Percentiles rank a stretch among this genome's conserved stretches.
phyloP scores from a whole-genome alignment of 2,329 filamentous ascomycete genomes.

The Fusarium poae region DNA sequence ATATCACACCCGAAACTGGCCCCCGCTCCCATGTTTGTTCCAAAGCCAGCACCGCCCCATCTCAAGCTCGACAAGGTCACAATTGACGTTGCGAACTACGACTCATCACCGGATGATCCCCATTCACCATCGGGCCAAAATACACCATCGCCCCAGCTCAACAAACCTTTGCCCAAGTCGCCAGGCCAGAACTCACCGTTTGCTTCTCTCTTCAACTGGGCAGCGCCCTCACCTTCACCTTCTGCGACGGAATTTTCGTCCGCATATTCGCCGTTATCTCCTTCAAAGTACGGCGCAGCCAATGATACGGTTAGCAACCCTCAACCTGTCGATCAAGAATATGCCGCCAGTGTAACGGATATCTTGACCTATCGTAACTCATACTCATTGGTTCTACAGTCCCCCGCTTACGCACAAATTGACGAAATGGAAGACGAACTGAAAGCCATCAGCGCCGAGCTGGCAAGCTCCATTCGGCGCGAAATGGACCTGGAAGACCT shows the following conservation, averaged over 20 bases:
- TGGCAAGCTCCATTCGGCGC: constrained; percentile 90
- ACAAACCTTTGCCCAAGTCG: constrained; percentile 69
- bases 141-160: constrained; percentile 56
- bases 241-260: constrained; percentile 66
- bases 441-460: constrained; percentile 90
- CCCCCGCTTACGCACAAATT: constrained; percentile 67
- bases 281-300: constrained; percentile 53
- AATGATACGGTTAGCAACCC: constrained; percentile 51
- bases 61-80: constrained; percentile 63
- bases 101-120: constrained; percentile 42
- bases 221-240: constrained; percentile 60
- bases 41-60: constrained; percentile 66
- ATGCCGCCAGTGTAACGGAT: constrained; percentile 54
- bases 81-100: constrained; percentile 47
- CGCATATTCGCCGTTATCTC: constrained; percentile 65
- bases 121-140: constrained; percentile 49
- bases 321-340: constrained; percentile 56
- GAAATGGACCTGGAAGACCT: constrained; percentile 98
- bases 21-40: constrained; percentile 63
- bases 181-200: constrained; percentile 63
- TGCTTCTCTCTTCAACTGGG: constrained; percentile 68
- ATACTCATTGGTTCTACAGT: constrained; percentile 63
- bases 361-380: constrained; percentile 65
- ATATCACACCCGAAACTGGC: constrained; percentile 57
- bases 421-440: constrained; percentile 95